These are phyloP conservation scores for Sugiyamaella novakii DNA, from an alignment of 1,139 yeast genomes.

Conservation along the genomic window DNA sequence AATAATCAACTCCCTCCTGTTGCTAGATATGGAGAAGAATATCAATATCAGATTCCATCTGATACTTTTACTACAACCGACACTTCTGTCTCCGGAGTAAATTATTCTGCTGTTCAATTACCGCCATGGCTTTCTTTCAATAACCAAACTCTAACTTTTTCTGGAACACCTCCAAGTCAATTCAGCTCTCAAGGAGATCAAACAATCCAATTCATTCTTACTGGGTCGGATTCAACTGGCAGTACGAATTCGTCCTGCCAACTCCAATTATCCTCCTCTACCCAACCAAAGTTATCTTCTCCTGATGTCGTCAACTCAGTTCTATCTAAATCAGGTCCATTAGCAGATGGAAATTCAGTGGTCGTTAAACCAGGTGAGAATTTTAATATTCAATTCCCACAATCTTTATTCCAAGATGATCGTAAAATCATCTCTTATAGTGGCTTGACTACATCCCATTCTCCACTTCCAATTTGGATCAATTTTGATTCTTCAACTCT, in stretches of 20 bases:
- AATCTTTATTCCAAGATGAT: conserved; percentile 53
- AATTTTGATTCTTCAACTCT: conserved; percentile 56
- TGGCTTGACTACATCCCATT: conserved; percentile 77
- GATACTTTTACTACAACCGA: conserved; percentile 60
- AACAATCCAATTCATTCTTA: conserved; percentile 49
- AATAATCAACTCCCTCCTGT: conserved; percentile 83
- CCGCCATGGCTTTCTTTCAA: conserved; percentile 86
- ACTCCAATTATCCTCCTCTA: conserved; percentile 55
- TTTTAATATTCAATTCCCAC: conserved; percentile 64
- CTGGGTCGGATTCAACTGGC: conserved; percentile 64
- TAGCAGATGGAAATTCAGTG: conserved; percentile 67
- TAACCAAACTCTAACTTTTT: conserved; percentile 55
- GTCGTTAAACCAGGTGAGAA: conserved; percentile 69
- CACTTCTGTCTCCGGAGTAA: conserved; percentile 43
- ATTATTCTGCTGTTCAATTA: conserved; percentile 57
- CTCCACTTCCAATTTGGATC: conserved; percentile 92
- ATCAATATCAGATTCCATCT: conserved; percentile 67
- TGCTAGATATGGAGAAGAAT: conserved; percentile 67
- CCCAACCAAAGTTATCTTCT: conserved; percentile 33
- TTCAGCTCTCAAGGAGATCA: conserved; percentile 45
- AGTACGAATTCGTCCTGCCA: conserved; percentile 51
- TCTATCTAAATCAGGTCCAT: conserved; percentile 37
- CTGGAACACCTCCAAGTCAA: conserved; percentile 66
- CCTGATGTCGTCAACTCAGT: conserved; percentile 26
- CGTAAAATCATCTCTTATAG: conserved; percentile 62